Base-by-base conservation (phyloP, 306 rosid species). In the Medicago truncatula region DNA sequence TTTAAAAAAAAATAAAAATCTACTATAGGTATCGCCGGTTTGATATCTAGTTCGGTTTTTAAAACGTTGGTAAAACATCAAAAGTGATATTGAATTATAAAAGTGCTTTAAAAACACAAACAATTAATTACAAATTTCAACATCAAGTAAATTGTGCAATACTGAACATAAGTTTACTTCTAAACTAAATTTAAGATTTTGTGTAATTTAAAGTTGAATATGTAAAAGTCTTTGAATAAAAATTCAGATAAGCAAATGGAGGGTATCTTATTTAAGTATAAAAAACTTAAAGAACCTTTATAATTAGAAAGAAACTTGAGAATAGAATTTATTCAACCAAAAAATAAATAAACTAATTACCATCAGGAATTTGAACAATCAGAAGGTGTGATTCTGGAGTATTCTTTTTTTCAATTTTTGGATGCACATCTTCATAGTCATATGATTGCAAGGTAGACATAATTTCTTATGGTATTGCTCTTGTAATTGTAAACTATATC, bases 331-430 rank as follows among this genome's bases (percentile, higher is more conserved):
- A 52, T 52, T 52, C 10, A 52, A 52, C 9, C 9, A 52, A 16
- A n/a, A 52, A 52, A 16, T 49, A 50, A 50, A 53, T 53, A 53
- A 53, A n/a, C n/a, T n/a, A n/a, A n/a, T n/a, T n/a, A n/a, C 85
- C 87, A 31, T 62, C 23, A 44, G 87, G 85, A 77, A 80, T 38
- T 15, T 54, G 77, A 73, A 84, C 76, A 44, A 14, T 63, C 40
- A 84, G 62, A 63, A 73, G 21, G 54, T 23, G 9, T 36, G 85
- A 61, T 56, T 74, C 73, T 8, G 34, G 68, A 1, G 83, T 54
- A 14, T 77, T 75, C 18, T 60, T 10, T 3, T 25, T 21, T 80
- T 84, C 83, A 15, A 11, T 1, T 77, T 40, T 47, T 11, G 46
- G 54, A 20, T 67, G 44, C 46, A 84, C 9, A 68, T 84, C 82